phyloP scores from a whole-genome alignment of 805 yeast species.

The Brettanomyces custersianus region DNA sequence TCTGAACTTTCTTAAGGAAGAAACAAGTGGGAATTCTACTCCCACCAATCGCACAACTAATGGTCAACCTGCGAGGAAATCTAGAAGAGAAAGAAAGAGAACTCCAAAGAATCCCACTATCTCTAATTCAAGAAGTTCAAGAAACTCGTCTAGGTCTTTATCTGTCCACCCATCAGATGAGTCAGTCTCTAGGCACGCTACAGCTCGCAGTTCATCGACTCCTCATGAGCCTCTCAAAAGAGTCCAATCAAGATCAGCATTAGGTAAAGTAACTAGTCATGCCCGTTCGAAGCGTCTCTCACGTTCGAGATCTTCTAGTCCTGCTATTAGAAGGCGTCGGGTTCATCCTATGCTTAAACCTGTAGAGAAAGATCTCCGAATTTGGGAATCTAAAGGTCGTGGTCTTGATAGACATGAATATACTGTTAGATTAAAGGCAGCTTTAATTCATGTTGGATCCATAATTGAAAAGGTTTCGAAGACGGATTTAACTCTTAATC shows the following conservation, averaged over 20 bases:
- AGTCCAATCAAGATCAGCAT: not conserved
- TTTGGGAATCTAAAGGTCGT: conserved; percentile 25
- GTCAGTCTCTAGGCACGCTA: not conserved
- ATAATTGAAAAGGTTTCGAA: conserved; percentile 21
- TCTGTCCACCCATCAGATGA: conserved; percentile 1
- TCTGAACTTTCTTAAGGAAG: conserved; percentile 56
- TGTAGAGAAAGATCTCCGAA: conserved; percentile 20
- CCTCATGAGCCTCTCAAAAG: not conserved
- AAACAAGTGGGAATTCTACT: conserved; percentile 2
- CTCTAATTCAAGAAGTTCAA: conserved; percentile 15
- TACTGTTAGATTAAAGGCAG: conserved; percentile 21
- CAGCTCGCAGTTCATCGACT: not conserved
- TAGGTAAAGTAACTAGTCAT: not conserved
- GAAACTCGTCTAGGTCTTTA: conserved; percentile 11
- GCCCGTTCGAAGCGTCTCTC: not conserved
- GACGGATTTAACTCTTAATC: conserved; percentile 13
- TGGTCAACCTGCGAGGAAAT: not conserved
- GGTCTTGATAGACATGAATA: conserved; percentile 24
- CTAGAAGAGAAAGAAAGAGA: not conserved
- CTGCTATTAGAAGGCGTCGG: conserved; percentile 7
- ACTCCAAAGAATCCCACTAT: conserved; percentile 15
- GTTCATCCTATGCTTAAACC: conserved; percentile 19
- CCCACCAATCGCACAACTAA: not conserved
- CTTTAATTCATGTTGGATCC: conserved; percentile 22
- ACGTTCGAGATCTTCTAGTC: conserved; percentile 5